Conservation (phyloP, 345 rosid species). For the Corchorus olitorius region DNA sequence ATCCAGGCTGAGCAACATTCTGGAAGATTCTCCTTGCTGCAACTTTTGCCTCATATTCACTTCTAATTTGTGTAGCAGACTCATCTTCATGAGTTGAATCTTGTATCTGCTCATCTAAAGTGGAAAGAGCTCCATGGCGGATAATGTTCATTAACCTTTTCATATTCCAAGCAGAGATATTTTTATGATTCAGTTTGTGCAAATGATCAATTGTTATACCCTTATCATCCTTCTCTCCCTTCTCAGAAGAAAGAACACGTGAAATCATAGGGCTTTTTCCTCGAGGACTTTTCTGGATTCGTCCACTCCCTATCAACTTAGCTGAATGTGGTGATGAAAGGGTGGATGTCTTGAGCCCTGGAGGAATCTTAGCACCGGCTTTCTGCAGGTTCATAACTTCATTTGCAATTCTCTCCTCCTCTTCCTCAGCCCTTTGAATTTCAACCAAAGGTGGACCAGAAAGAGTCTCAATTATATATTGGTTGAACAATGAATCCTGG, state of each 20-base stretch:
- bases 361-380: slow-evolving; percentile 49
- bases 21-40: slow-evolving; percentile 80
- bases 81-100: slow-evolving; percentile 56
- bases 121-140: slow-evolving; percentile 68
- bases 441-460: slow-evolving; percentile 77
- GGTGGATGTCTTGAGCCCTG: slow-evolving; percentile 39
- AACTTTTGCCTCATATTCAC: slow-evolving; percentile 76
- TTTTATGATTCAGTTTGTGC: slow-evolving; percentile 73
- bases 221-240: slow-evolving; percentile 31
- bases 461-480: slow-evolving; percentile 74
- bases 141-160: slow-evolving; percentile 74
- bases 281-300: slow-evolving; percentile 42
- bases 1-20: slow-evolving; percentile 69
- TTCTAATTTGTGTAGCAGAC: slow-evolving; percentile 58
- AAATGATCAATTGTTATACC: slow-evolving; percentile 71
- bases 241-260: slow-evolving; percentile 48
- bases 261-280: slow-evolving; percentile 57
- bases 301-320: slow-evolving; percentile 44
- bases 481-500: slow-evolving; percentile 81
- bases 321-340: slow-evolving; percentile 31
- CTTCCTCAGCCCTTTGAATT: slow-evolving; percentile 50
- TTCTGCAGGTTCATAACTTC: slow-evolving; percentile 45
- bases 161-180: slow-evolving; percentile 98
- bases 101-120: slow-evolving; percentile 77
- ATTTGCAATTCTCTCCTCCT: slow-evolving; percentile 43